These are phyloP conservation scores for Picea glauca DNA, from an alignment of 75 land plant genomes.

Conservation along the genomic window DNA sequence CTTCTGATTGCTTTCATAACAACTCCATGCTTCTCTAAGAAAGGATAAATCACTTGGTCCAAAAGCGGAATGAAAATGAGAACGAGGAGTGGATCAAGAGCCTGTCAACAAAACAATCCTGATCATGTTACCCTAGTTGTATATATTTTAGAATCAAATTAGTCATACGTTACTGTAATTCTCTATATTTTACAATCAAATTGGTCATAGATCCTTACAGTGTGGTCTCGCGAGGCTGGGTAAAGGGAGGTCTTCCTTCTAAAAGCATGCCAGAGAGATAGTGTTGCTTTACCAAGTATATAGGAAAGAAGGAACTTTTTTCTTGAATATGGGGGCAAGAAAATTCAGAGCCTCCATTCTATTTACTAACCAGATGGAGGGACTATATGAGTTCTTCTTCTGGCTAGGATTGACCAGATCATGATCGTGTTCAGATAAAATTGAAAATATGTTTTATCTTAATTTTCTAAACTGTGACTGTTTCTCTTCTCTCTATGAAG, in stretches of 20 bases:
- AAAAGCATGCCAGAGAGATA: neutral
- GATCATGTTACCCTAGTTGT: too few species aligned
- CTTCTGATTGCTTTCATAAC: constrained; percentile 19
- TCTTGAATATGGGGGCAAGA: neutral
- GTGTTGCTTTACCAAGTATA: neutral
- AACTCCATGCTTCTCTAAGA: constrained; percentile 20
- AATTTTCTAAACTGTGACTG: too few species aligned
- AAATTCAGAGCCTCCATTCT: neutral
- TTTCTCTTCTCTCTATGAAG: too few species aligned
- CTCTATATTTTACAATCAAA: neutral
- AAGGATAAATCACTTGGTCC: constrained; percentile 28
- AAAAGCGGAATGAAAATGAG: constrained; percentile 31
- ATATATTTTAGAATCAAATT: too few species aligned
- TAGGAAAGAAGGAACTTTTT: neutral
- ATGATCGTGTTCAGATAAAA: neutral
- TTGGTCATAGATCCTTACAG: neutral
- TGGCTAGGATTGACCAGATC: neutral
- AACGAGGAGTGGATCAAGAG: constrained; percentile 30
- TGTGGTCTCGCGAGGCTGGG: neutral
- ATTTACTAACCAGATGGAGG: neutral
- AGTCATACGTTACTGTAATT: too few species aligned
- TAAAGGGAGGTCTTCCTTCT: neutral
- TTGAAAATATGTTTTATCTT: too few species aligned
- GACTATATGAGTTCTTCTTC: too few species aligned
- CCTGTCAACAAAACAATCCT: constrained; percentile 14